Conservation (phyloP, 2,329 filamentous ascomycete genomes). For the Coniochaeta prunicola region DNA sequence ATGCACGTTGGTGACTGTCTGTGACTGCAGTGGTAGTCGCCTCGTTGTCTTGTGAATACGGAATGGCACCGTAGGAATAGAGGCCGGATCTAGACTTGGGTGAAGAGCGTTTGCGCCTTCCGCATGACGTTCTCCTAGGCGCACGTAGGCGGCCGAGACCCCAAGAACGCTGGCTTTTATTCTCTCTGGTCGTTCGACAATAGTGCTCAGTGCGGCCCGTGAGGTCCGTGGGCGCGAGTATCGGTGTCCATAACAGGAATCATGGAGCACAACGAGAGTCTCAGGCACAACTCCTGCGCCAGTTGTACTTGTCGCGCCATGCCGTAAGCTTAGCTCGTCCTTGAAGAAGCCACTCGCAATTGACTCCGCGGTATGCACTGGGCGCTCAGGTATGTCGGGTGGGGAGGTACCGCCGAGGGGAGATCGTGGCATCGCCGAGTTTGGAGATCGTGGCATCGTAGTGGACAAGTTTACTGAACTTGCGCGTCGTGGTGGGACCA, state of each 20-base stretch:
- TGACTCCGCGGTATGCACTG: conserved; percentile 38
- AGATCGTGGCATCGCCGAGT: conserved; percentile 21
- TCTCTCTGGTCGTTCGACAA: conserved; percentile 89
- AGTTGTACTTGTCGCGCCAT: conserved; percentile 23
- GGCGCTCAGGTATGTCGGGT: conserved; percentile 23
- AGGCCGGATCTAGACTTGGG: conserved; percentile 48
- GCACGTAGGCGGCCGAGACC: conserved; percentile 79
- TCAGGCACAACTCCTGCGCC: conserved; percentile 38
- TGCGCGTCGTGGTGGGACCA: conserved; percentile 37
- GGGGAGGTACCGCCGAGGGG: conserved; percentile 25
- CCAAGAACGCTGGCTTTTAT: conserved; percentile 79
- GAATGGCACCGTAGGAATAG: conserved; percentile 63
- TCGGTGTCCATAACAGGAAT: conserved; percentile 90
- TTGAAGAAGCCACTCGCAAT: conserved; percentile 64
- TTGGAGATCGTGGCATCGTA: conserved; percentile 29
- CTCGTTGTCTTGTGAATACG: conserved; percentile 76
- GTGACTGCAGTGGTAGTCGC: conserved; percentile 61
- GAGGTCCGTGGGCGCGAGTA: conserved; percentile 77
- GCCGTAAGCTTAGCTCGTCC: conserved; percentile 60
- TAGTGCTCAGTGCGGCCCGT: conserved; percentile 63
- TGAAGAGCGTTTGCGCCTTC: conserved; percentile 63
- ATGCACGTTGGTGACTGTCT: conserved; percentile 83
- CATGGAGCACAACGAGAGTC: conserved; percentile 80
- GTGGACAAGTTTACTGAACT: conserved; percentile 33
- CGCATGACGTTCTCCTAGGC: conserved; percentile 73